These are phyloP conservation scores for Pseudocercospora crystallina DNA, from an alignment of 2,329 filamentous ascomycete genomes.

Conservation along the genomic window DNA sequence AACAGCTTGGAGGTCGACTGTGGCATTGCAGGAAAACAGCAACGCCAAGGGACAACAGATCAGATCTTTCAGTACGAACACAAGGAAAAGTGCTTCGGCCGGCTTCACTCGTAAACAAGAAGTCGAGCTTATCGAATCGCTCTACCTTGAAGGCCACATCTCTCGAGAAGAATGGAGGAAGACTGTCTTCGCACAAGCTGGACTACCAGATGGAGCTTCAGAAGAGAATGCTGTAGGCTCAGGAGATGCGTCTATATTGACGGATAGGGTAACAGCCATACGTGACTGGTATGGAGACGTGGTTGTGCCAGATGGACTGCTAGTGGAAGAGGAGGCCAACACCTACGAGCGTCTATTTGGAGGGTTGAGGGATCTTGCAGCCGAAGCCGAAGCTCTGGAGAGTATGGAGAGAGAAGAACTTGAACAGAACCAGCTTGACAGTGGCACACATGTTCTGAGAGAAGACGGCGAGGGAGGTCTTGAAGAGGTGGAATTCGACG, in stretches of 20 bases:
- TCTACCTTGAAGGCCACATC: conserved; percentile 21
- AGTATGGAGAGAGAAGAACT: conserved; percentile 47
- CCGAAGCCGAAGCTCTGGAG: conserved; percentile 49
- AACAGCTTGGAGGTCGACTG: not conserved
- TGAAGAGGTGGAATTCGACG: conserved; percentile 60
- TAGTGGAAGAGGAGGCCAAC: conserved; percentile 68
- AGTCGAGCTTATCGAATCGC: conserved; percentile 16
- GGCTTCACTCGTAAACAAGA: conserved; percentile 19
- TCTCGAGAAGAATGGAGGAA: conserved; percentile 22
- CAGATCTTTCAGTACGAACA: not conserved
- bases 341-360: conserved; percentile 83
- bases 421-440: conserved; percentile 45
- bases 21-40: not conserved
- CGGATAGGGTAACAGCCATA: conserved; percentile 16
- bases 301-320: conserved; percentile 68
- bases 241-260: conserved; percentile 8
- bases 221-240: not conserved
- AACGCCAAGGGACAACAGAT: not conserved
- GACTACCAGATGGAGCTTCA: conserved; percentile 5
- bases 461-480: conserved; percentile 44
- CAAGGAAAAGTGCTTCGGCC: not conserved
- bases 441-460: conserved; percentile 51
- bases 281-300: conserved; percentile 50
- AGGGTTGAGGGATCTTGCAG: conserved; percentile 50
- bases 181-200: conserved; percentile 17